phyloP scores from a whole-genome alignment of 768 basidiomycete species.

The Brasilioporus rufonigricans region DNA sequence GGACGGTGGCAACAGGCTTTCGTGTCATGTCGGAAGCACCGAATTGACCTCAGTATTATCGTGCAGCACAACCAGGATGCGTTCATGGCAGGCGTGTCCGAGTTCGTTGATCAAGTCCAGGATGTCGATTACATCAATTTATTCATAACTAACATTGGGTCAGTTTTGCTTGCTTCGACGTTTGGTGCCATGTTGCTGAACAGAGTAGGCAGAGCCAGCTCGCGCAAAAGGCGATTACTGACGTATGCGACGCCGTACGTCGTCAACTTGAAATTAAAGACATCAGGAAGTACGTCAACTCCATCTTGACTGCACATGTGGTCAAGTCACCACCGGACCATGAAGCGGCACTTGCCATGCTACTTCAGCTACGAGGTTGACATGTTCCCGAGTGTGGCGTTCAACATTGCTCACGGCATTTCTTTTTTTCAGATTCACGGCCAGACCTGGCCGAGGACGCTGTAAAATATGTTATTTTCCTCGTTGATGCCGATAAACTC shows the following conservation, averaged over 20 bases:
- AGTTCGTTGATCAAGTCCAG: slow-evolving; percentile 80
- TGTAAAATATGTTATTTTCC: slow-evolving; percentile 97
- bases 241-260: slow-evolving; percentile 77
- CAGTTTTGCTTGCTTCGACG: slow-evolving; percentile 19
- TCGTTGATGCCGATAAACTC: slow-evolving; percentile 86
- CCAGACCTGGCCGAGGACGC: slow-evolving; percentile 89
- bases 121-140: slow-evolving; percentile 93
- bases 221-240: slow-evolving; percentile 55
- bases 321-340: slow-evolving; percentile 91
- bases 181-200: slow-evolving; percentile 1
- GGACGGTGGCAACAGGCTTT: slow-evolving; percentile 84
- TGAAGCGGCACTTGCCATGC: slow-evolving; percentile 73
- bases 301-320: slow-evolving; percentile 89
- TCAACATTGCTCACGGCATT: not conserved
- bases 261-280: slow-evolving; percentile 68
- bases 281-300: slow-evolving; percentile 79
- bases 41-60: slow-evolving; percentile 88
- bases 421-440: slow-evolving; percentile 35
- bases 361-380: slow-evolving; percentile 78
- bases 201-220: slow-evolving; percentile 55
- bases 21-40: slow-evolving; percentile 86
- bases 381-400: not conserved
- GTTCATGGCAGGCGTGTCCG: slow-evolving; percentile 60
- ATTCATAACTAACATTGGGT: slow-evolving; percentile 87
- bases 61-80: slow-evolving; percentile 72